These are phyloP conservation scores for Fistulinella staudtii DNA, from an alignment of 1,284 basidiomycete genomes.

Conservation along the genomic window DNA sequence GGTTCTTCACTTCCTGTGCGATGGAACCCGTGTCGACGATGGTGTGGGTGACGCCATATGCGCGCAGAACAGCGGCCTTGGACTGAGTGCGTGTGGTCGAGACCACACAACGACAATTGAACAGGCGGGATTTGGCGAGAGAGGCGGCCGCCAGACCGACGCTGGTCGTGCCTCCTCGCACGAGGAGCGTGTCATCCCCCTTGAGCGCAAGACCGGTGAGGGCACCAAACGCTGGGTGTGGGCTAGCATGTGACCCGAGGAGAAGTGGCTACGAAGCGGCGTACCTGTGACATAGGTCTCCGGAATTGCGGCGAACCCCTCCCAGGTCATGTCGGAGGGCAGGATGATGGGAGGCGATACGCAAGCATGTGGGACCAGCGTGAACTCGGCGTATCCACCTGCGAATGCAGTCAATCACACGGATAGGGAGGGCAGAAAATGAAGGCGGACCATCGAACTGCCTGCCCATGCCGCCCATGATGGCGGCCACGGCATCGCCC, in stretches of 20 bases:
- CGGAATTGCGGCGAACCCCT: constrained; percentile 24
- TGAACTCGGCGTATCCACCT: constrained; percentile 31
- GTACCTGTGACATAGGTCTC: constrained; percentile 24
- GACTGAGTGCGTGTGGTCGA: constrained; percentile 19
- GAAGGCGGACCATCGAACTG: constrained; percentile 19
- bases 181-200: constrained; percentile 18
- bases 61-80: constrained; percentile 13
- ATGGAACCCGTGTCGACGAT: constrained; percentile 19
- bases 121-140: constrained; percentile 24
- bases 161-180: constrained; percentile 24
- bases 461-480: constrained; percentile 27
- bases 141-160: constrained; percentile 20
- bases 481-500: constrained; percentile 25
- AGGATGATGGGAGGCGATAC: constrained; percentile 24
- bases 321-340: constrained; percentile 20
- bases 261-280: constrained; percentile 1
- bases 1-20: constrained; percentile 14
- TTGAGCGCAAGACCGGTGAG: constrained; percentile 13
- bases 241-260: background rate
- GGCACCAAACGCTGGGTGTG: background rate
- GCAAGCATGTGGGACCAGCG: constrained; percentile 23
- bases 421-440: background rate
- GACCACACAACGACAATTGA: constrained; percentile 15
- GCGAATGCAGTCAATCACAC: background rate
- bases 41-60: constrained; percentile 17